Evolutionary conservation across 1,284 basidiomycete species (phyloP), one percentile per base, ranked within the genome.

Genomic region (Austroboletus novae-zelandiae): DNA sequence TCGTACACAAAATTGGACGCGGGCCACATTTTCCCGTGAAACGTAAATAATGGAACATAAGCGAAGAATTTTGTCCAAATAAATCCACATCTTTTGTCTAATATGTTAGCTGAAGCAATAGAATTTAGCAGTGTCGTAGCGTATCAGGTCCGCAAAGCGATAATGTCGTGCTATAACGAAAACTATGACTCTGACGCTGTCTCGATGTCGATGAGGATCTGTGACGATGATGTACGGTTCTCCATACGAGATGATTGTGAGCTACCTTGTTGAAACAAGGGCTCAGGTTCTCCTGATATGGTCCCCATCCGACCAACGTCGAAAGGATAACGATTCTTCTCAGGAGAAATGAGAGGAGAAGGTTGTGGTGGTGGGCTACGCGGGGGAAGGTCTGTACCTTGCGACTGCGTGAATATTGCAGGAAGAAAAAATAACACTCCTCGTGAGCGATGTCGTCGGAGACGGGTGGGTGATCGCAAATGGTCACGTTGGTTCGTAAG

Each of bases 401-500:
- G 74, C 3, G 76, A 67, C 47, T 78, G 72, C 3, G 83, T 75
- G 64, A 89, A 85, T 58, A 89, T 84, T n/a, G 89, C 86, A 32
- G 88, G 89, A 42, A 91, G 77, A 75, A 91, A 90, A 71, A 89
- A 90, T 48, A 91, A 69, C 32, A 89, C 80, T 30, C 85, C 83
- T 35, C 83, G 76, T 45, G 75, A 74, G 31, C 76, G 73, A 32
- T 74, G 75, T 40, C 78, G 73, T 52, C 78, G 71, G 39, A 73
- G 67, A 39, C 73, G 73, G 51, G 73, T 57, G 54, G 74, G 73
- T 29, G 76, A 72, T 47, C 77, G 71, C 35, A 76, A 65, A 17
- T 63, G 65, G 31, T 65, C 61, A 43, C 73, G 69, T 27, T 71
- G 57, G 25, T 66, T 68, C 37, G 80, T 72, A 20, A 78, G 56